These are phyloP conservation scores for Coemansia sp. DNA, from an alignment of 192 early-diverging fungal genomes.

Conservation along the genomic window DNA sequence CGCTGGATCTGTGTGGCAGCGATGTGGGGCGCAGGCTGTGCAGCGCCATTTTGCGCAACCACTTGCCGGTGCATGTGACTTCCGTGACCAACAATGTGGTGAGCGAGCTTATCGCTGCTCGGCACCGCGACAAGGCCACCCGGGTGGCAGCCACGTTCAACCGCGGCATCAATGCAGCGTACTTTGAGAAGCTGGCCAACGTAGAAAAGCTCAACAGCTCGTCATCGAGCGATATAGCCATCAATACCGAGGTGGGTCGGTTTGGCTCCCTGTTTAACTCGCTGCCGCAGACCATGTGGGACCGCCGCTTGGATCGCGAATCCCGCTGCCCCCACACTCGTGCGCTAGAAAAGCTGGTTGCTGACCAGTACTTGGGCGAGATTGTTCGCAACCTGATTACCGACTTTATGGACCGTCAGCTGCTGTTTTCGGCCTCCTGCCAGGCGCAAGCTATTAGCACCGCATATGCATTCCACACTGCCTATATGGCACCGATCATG, in stretches of 20 bases:
- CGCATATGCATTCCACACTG: conserved; percentile 69
- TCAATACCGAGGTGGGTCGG: conserved; percentile 93
- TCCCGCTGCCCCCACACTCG: conserved; percentile 74
- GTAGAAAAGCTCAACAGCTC: conserved; percentile 57
- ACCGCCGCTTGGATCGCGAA: conserved; percentile 75
- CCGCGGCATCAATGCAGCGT: conserved; percentile 91
- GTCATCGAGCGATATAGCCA: conserved; percentile 63
- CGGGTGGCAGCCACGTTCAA: conserved; percentile 82
- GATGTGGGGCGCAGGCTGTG: conserved; percentile 75
- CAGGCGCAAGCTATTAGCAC: conserved; percentile 56
- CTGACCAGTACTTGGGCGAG: conserved; percentile 90
- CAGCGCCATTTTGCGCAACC: conserved; percentile 64
- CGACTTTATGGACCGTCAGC: conserved; percentile 73
- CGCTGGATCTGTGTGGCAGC: conserved; percentile 59
- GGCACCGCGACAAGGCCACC: conserved; percentile 70
- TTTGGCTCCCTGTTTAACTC: conserved; percentile 66
- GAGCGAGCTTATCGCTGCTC: conserved; percentile 81
- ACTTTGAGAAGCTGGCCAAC: conserved; percentile 73
- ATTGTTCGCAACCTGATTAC: conserved; percentile 76
- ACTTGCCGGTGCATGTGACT: conserved; percentile 72
- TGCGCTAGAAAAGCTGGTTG: conserved; percentile 87
- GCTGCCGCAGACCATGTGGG: conserved; percentile 79
- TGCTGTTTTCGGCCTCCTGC: conserved; percentile 64
- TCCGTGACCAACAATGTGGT: conserved; percentile 96
- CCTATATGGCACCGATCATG: conserved; percentile 71